These are phyloP conservation scores for Malus orientalis DNA, from an alignment of 306 rosid genomes.

Conservation along the genomic window DNA sequence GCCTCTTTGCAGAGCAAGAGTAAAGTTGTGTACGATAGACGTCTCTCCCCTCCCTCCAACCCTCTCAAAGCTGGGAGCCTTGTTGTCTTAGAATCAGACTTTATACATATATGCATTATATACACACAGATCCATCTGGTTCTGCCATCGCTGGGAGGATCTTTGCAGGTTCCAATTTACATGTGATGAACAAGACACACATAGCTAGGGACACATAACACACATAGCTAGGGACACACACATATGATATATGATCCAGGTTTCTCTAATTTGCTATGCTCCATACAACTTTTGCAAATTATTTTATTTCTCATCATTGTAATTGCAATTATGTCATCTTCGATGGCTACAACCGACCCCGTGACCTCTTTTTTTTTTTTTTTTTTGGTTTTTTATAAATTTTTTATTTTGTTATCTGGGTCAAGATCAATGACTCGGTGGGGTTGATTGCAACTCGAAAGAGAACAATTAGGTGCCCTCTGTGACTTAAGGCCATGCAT, in stretches of 20 bases:
- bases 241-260: not conserved
- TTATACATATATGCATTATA: no score
- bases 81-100: no score
- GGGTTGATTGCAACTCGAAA: slow-evolving; percentile 7
- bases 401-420: not conserved
- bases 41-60: no score
- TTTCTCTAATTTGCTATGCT: slow-evolving; percentile 7
- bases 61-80: no score
- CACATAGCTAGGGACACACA: not conserved
- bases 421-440: not conserved
- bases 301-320: not conserved
- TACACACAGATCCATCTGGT: not conserved
- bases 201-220: slow-evolving; percentile 1
- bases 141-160: slow-evolving; percentile 4
- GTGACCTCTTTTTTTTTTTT: slow-evolving; percentile 2
- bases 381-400: not conserved
- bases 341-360: slow-evolving; percentile 16
- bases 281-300: not conserved
- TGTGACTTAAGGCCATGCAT: slow-evolving; percentile 10
- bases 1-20: no score
- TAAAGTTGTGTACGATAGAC: no score
- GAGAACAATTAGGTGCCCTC: slow-evolving; percentile 3
- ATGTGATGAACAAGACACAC: slow-evolving; percentile 31
- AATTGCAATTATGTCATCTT: slow-evolving; percentile 13
- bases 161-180: slow-evolving; percentile 9